These are phyloP conservation scores for Aethionema arabicum DNA, from an alignment of 345 rosid species.

Conservation along the genomic window DNA sequence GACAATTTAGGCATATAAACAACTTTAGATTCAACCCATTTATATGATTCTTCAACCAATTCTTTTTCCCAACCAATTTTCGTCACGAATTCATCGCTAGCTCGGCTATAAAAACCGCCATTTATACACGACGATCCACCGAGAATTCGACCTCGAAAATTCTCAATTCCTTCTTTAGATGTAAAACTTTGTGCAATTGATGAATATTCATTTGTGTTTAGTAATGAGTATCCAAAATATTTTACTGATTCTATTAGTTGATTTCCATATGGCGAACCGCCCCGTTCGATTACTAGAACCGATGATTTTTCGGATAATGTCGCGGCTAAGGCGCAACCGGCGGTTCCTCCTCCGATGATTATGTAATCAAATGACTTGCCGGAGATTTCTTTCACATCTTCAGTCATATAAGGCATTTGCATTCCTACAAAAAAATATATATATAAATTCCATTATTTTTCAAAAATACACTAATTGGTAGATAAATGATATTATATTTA, in stretches of 20 bases:
- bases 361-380: conserved; percentile 78
- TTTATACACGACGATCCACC: conserved; percentile 72
- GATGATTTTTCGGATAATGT: conserved; percentile 62
- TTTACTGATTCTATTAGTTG: conserved; percentile 47
- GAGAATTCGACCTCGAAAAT: conserved; percentile 60
- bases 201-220: conserved; percentile 56
- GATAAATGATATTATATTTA: no score
- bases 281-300: conserved; percentile 63
- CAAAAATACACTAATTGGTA: no score
- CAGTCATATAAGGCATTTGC: conserved; percentile 55
- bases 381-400: conserved; percentile 49
- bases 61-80: conserved; percentile 60
- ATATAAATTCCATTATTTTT: no score
- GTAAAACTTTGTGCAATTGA: conserved; percentile 61
- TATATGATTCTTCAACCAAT: conserved; percentile 56
- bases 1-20: conserved; percentile 57
- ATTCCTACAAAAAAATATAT: conserved; percentile 40
- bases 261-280: conserved; percentile 61
- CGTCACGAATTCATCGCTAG: conserved; percentile 51
- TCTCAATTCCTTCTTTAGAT: conserved; percentile 53
- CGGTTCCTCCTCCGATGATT: conserved; percentile 67
- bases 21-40: conserved; percentile 72
- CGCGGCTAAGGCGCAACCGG: conserved; percentile 70
- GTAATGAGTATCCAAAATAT: conserved; percentile 49
- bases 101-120: conserved; percentile 76